Evolutionary conservation across 106 monocot genomes (phyloP), one percentile per base, ranked within the genome.

Genomic region (Iris macrosiphon): DNA sequence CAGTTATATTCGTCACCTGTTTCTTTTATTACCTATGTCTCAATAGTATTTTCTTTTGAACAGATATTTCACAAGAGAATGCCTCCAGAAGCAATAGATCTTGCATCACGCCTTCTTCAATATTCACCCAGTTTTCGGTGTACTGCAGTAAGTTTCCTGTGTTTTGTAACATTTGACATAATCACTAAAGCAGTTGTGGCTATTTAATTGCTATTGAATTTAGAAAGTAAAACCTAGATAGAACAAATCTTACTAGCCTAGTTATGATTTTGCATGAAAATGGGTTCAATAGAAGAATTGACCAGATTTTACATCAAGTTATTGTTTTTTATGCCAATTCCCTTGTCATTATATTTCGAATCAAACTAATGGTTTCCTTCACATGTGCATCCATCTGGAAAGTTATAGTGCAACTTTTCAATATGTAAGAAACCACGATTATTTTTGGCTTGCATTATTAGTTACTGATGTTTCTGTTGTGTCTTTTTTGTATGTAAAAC

Each of bases 41-140:
- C 17, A 37, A 4, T 27, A 39, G 26, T 22, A 10, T 19, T 47
- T 18, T 56, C 39, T 56, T 38, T 39, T 9, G 15, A 21, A 8
- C 50, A 63, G 63, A 50, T 63, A 14, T 63, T 63, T 31, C 50
- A 50, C 65, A 65, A 65, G 24, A 42, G 55, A 45, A 65, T 65
- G 65, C 65, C 65, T 29, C 65, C 65, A 31, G 65, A 65, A 34
- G 65, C 65, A 21, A 55, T 65, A 31, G 65, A 85, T 70, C 85
- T 85, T 30, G 62, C 79, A 31, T 85, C 85, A 26, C 75, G 85
- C 10, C 76, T 85, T 56, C 76, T 85, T 4, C 85, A 85, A 40
- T 85, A 85, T 32, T 85, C 79, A 16, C 85, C 85, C n/a, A 76
- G 61, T 50, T 57, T 85, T 21, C 85, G 85, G 22, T 85, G 76